These are phyloP conservation scores for Exophiala calicioides DNA, from an alignment of 2,329 filamentous ascomycete genomes.

Conservation along the genomic window DNA sequence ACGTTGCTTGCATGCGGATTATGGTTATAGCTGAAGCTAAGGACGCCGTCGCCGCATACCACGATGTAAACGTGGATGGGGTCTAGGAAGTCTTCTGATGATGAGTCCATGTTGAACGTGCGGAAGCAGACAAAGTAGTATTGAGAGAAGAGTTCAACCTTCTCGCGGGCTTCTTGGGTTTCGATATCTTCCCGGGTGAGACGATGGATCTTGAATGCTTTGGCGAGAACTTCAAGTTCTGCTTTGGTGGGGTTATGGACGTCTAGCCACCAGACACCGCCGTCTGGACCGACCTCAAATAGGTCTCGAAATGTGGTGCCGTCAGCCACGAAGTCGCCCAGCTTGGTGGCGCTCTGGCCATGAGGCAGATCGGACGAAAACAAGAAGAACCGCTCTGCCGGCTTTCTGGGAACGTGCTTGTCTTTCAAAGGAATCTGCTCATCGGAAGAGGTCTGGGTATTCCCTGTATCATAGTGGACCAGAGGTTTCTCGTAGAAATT, in stretches of 20 bases:
- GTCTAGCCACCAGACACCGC: slow-evolving; percentile 99
- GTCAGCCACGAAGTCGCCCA: slow-evolving; percentile 84
- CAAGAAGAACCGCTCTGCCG: slow-evolving; percentile 87
- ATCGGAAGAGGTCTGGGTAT: slow-evolving; percentile 42
- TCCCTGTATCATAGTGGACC: slow-evolving; percentile 24
- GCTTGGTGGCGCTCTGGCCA: slow-evolving; percentile 84
- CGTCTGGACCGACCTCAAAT: slow-evolving; percentile 68
- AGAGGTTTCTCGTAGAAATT: slow-evolving; percentile 30
- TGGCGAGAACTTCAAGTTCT: slow-evolving; percentile 83
- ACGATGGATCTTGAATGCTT: slow-evolving; percentile 92
- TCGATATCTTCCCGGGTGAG: slow-evolving; percentile 95
- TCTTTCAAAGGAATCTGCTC: slow-evolving; percentile 49
- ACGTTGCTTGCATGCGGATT: slow-evolving; percentile 88
- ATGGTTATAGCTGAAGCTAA: slow-evolving; percentile 90
- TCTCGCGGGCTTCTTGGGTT: slow-evolving; percentile 93
- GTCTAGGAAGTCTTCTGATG: slow-evolving; percentile 80
- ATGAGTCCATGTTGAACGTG: slow-evolving; percentile 83
- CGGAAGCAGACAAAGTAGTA: slow-evolving; percentile 99
- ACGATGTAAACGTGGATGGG: slow-evolving; percentile 96
- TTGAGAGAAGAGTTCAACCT: slow-evolving; percentile 94
- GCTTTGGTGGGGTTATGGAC: slow-evolving; percentile 87
- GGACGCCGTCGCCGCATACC: slow-evolving; percentile 89
- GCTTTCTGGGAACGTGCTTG: slow-evolving; percentile 33
- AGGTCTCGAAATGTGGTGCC: slow-evolving; percentile 87
- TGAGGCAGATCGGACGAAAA: slow-evolving; percentile 95